These are phyloP conservation scores for Lagerstroemia speciosa DNA, from an alignment of 345 rosid species.

Conservation along the genomic window DNA sequence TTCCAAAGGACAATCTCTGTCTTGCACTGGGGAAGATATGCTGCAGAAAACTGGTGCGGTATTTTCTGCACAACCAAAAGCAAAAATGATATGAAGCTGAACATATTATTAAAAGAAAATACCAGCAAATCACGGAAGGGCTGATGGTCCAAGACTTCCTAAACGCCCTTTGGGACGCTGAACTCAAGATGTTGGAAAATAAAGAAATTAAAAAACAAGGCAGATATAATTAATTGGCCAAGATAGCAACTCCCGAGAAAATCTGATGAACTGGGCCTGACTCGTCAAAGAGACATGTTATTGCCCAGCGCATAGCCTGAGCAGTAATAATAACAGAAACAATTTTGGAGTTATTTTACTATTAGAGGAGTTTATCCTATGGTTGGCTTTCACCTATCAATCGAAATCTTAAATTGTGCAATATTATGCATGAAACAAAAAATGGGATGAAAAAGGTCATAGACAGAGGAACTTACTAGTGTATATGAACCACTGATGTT, in stretches of 20 bases:
- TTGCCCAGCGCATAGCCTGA: too few relatives aligned
- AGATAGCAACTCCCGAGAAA: not conserved
- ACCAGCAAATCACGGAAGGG: not conserved
- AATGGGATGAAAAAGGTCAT: not conserved
- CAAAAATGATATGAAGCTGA: not conserved
- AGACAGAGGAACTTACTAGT: conserved; percentile 27
- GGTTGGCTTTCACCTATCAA: not conserved
- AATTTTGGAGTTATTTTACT: not conserved
- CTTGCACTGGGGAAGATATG: conserved; percentile 44
- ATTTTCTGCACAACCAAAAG: conserved; percentile 36
- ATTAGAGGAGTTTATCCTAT: not conserved
- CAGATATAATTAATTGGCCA: not conserved
- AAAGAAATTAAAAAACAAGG: not conserved
- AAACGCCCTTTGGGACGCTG: not conserved
- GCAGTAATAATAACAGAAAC: too few relatives aligned
- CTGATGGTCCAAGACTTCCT: not conserved
- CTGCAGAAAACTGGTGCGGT: conserved; percentile 45
- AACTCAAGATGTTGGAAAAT: not conserved
- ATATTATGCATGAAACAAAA: not conserved
- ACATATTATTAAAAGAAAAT: not conserved
- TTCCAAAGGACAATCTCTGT: conserved; percentile 45
- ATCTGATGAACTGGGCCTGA: not conserved
- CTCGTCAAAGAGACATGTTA: not conserved
- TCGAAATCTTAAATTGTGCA: not conserved
- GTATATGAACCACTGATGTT: conserved; percentile 58